Base-by-base conservation (phyloP, 169 alveolate species). In the Amoebophrya sp. region DNA sequence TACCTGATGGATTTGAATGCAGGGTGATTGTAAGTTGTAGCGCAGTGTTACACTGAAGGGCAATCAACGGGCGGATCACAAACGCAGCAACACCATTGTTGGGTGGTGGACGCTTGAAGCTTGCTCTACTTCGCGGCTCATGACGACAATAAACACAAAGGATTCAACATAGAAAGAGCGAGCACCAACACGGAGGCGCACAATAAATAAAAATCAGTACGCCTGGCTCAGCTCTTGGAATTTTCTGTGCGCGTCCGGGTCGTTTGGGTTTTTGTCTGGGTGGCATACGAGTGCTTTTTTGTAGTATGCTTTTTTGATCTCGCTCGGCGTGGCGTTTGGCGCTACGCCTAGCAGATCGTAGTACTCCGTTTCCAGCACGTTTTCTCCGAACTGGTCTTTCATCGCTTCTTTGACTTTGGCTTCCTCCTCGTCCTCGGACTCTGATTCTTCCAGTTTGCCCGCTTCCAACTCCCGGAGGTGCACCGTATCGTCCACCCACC, bases 201-300 rank as follows among this genome's bases (percentile, higher is more conserved):
- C n/a, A n/a, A n/a, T n/a, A n/a, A n/a, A n/a, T n/a, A n/a, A n/a
- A n/a, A n/a, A 50, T 93, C 13, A 7, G 13, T 42, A 93, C n/a
- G 95, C 95, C 88, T 93, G 93, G 1, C 91, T 41, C n/a, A 93
- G 69, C 88, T 88, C 91, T 42, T 93, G 92, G 91, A 93, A 93
- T 41, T 42, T 91, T 78, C 92, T 95, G 41, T 91, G 93, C 31
- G 93, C 92, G 42, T 94, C 94, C 38, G 93, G 93, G 69, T 94
- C 92, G 88, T 93, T 94, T 34, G 96, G 95, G 48, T 95, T 95
- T 40, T 93, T 93, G 89, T 95, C 97, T 20, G 97, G 97, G 69
- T 95, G 97, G 41, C 93, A 92, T 90, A 92, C 89, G 41, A 92
- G 90, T 2, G 96, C 97, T 90, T 92, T 91, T 88, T 93, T 94